A percentile compares a stretch with the other conserved stretches of the same genome.
These are phyloP conservation scores for Xylariaceae sp. DNA, from an alignment of 2,329 filamentous ascomycete genomes.

Conservation along the genomic window DNA sequence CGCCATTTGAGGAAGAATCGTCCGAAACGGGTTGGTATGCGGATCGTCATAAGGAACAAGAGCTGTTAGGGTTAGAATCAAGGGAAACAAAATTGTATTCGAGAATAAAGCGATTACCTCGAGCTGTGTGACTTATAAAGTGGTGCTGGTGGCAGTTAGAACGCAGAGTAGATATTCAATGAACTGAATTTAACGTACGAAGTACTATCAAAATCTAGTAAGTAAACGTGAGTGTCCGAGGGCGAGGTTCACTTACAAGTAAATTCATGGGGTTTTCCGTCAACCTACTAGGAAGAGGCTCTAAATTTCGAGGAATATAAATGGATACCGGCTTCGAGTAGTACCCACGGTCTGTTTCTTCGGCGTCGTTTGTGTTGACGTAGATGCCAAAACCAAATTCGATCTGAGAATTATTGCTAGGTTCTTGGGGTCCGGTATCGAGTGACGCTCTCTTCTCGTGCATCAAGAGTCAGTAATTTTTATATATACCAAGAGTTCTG, in stretches of 20 bases:
- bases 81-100: slow-evolving; percentile 26
- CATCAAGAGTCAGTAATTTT: background rate
- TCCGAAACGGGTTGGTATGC: slow-evolving; percentile 51
- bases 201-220: slow-evolving; percentile 39
- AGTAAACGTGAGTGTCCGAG: slow-evolving; percentile 17
- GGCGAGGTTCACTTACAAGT: slow-evolving; percentile 41
- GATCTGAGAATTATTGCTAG: slow-evolving; percentile 33
- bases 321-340: slow-evolving; percentile 67
- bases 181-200: slow-evolving; percentile 36
- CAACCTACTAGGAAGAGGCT: slow-evolving; percentile 52
- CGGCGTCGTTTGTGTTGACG: slow-evolving; percentile 45
- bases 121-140: slow-evolving; percentile 75
- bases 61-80: slow-evolving; percentile 40
- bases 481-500: background rate
- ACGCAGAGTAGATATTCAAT: background rate
- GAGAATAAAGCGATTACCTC: slow-evolving; percentile 37
- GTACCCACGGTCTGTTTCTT: slow-evolving; percentile 60
- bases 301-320: slow-evolving; percentile 45
- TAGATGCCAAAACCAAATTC: slow-evolving; percentile 48
- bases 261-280: slow-evolving; percentile 75
- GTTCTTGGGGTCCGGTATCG: slow-evolving; percentile 32
- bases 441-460: slow-evolving; percentile 22
- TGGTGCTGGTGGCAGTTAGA: slow-evolving; percentile 46
- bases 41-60: slow-evolving; percentile 49
- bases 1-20: slow-evolving; percentile 56